Evolutionary conservation across 257 asterid genomes (phyloP).

Genomic region (Datura wrightii): DNA sequence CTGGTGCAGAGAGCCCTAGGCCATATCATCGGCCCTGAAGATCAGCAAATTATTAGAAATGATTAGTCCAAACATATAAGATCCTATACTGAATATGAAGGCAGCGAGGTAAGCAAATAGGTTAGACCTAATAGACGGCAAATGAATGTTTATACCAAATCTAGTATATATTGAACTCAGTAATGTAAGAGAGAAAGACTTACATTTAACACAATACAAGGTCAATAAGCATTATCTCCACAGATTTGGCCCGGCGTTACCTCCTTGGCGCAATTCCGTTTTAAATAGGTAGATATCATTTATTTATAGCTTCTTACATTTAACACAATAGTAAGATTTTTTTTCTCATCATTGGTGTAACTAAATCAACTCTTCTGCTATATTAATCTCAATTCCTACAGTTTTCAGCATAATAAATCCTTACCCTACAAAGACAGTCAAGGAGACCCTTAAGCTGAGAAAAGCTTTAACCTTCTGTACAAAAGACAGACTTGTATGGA

Average conservation of each 20-base stretch:
- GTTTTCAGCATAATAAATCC: background rate
- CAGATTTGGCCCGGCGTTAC: background rate
- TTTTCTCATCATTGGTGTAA: background rate
- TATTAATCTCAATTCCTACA: background rate
- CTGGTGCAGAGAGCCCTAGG: background rate
- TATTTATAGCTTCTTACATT: background rate
- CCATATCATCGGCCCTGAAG: background rate
- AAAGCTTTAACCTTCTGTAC: background rate
- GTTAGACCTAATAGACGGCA: background rate
- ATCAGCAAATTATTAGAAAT: background rate
- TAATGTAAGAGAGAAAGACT: background rate
- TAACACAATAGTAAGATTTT: background rate
- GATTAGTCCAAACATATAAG: background rate
- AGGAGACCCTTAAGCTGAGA: constrained; percentile 13
- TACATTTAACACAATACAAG: background rate
- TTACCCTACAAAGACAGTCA: background rate
- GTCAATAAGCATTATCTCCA: background rate
- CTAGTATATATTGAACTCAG: background rate
- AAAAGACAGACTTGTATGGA: background rate
- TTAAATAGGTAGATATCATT: background rate
- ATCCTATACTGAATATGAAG: background rate
- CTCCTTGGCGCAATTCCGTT: background rate
- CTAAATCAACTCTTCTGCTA: background rate
- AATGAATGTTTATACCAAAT: constrained; percentile 4
- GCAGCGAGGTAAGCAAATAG: background rate